These are phyloP conservation scores for Penicillium cosmopolitanum DNA, from an alignment of 495 filamentous ascomycete genomes.

Conservation along the genomic window DNA sequence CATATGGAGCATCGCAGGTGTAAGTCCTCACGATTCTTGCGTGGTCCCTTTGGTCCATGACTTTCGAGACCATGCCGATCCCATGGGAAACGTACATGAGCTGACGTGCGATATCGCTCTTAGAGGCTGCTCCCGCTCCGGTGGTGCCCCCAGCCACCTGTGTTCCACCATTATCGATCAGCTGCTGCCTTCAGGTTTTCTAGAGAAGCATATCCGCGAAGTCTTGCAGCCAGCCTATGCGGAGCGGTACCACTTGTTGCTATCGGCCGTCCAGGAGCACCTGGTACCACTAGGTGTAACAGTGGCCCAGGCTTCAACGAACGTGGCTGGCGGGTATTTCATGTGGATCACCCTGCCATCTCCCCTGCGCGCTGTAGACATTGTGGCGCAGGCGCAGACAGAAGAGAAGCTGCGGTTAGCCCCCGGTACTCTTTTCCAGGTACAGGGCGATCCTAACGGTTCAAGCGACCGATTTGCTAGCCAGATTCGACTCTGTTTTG, in stretches of 20 bases:
- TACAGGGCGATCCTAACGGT: conserved; percentile 54
- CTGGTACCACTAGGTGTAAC: conserved; percentile 63
- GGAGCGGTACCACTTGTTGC: conserved; percentile 55
- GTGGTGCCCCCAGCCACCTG: conserved; percentile 76
- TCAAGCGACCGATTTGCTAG: conserved; percentile 51
- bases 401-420: conserved; percentile 67
- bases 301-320: conserved; percentile 38
- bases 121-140: conserved; percentile 70
- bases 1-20: conserved; percentile 67
- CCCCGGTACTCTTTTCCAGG: conserved; percentile 67
- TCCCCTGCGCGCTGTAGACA: conserved; percentile 50
- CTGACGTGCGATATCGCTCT: conserved; percentile 11
- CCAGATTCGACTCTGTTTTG: conserved; percentile 69
- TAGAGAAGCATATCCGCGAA: conserved; percentile 54
- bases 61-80: not conserved
- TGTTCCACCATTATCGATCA: conserved; percentile 66
- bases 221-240: conserved; percentile 58
- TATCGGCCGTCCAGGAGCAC: conserved; percentile 55
- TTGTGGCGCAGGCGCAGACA: conserved; percentile 55
- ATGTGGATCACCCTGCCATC: conserved; percentile 72
- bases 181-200: conserved; percentile 54
- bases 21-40: conserved; percentile 35
- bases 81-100: not conserved
- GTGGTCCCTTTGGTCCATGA: no score
- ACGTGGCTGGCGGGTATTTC: conserved; percentile 72